phyloP scores from a whole-genome alignment of 2,329 filamentous ascomycete genomes.

The Westerdykella aurantiaca region DNA sequence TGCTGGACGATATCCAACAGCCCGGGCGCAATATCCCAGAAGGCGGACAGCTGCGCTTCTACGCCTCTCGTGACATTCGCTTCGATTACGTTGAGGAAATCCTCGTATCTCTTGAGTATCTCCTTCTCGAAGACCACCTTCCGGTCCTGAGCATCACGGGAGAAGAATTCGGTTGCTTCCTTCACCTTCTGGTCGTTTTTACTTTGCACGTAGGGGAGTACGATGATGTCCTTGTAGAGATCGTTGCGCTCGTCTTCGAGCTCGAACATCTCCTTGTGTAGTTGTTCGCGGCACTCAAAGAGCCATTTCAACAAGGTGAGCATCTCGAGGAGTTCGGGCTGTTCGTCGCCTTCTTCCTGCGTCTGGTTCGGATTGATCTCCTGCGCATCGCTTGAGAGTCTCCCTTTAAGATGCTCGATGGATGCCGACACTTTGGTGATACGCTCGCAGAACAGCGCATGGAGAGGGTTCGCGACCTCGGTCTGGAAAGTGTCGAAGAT shows the following conservation, averaged over 20 bases:
- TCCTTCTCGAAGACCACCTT: constrained; percentile 66
- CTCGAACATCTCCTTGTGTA: constrained; percentile 81
- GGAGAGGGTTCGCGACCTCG: constrained; percentile 75
- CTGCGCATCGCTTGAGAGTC: constrained; percentile 67
- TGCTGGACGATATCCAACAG: constrained; percentile 73
- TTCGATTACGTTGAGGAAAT: constrained; percentile 74
- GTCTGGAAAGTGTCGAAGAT: constrained; percentile 83
- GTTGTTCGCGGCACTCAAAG: constrained; percentile 83
- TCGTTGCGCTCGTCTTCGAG: constrained; percentile 79
- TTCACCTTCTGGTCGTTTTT: constrained; percentile 73
- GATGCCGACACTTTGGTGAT: constrained; percentile 67
- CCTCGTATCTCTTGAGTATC: constrained; percentile 64
- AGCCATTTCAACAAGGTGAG: constrained; percentile 94
- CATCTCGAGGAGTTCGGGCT: constrained; percentile 89
- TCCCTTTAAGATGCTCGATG: constrained; percentile 69
- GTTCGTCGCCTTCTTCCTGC: constrained; percentile 91
- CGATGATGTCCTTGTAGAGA: constrained; percentile 76
- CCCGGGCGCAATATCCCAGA: constrained; percentile 94
- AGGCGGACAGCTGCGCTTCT: constrained; percentile 84
- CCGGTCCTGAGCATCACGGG: constrained; percentile 67
- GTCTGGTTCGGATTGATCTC: constrained; percentile 69
- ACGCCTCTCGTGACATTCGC: constrained; percentile 81
- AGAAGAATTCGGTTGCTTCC: constrained; percentile 76
- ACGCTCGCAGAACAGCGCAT: constrained; percentile 70
- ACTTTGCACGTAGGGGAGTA: constrained; percentile 69